These are phyloP conservation scores for Fraxinus excelsior DNA, from an alignment of 257 asterid genomes.

Conservation along the genomic window DNA sequence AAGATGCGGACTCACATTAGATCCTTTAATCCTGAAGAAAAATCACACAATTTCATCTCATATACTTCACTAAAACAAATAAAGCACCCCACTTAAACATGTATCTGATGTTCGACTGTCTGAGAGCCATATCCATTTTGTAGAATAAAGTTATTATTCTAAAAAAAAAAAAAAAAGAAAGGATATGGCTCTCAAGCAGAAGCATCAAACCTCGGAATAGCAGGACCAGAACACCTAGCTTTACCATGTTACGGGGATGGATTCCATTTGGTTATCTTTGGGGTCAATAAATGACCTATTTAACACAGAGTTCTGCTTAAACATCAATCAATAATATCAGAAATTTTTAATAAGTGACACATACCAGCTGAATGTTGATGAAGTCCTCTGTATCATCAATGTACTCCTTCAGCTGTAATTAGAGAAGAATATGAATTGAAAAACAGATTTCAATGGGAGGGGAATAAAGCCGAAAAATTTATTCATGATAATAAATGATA, in stretches of 20 bases:
- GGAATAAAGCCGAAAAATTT: conserved; percentile 15
- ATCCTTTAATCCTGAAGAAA: no score
- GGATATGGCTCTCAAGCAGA: no score
- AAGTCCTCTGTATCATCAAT: conserved; percentile 97
- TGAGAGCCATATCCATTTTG: no score
- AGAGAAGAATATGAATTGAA: conserved; percentile 20
- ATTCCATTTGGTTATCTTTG: no score
- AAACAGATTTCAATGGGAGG: conserved; percentile 10
- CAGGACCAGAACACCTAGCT: no score
- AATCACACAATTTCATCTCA: neutral
- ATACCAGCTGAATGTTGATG: conserved; percentile 97
- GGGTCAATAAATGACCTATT: no score
- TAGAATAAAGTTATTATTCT: no score
- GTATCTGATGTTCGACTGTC: neutral
- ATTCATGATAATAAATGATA: conserved; percentile 34
- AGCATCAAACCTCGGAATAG: no score
- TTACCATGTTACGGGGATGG: no score
- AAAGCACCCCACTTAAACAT: neutral
- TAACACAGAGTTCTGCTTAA: neutral
- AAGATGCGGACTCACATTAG: no score
- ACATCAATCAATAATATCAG: neutral
- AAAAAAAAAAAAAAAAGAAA: no score
- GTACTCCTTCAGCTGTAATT: conserved; percentile 89
- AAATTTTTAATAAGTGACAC: conserved; percentile 12
- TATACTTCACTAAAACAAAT: neutral